Evolutionary conservation across 1,284 basidiomycete genomes (phyloP).

Genomic region (Ustilago trichophora): DNA sequence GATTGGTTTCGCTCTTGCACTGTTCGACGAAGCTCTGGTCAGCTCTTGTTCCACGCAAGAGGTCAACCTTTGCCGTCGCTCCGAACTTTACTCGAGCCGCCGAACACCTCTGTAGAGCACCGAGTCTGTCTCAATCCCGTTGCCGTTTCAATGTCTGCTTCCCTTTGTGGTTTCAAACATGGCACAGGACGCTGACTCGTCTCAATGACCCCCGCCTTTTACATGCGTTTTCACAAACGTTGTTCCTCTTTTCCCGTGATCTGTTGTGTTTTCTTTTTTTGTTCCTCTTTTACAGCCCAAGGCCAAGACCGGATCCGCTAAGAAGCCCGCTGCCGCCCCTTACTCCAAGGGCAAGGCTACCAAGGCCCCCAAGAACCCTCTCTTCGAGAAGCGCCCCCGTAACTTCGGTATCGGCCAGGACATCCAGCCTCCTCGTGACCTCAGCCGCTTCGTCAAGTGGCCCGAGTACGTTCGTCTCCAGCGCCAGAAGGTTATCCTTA

Average conservation of each 20-base stretch:
- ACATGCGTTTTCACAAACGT: conserved; percentile 1
- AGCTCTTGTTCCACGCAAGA: conserved; percentile 25
- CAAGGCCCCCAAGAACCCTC: conserved; percentile 85
- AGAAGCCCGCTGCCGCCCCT: conserved; percentile 61
- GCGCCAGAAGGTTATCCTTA: conserved; percentile 97
- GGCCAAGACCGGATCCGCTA: conserved; percentile 62
- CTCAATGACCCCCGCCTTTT: conserved; percentile 61
- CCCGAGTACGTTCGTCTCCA: conserved; percentile 98
- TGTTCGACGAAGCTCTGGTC: conserved; percentile 25
- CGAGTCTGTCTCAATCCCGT: conserved; percentile 50
- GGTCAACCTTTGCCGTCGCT: conserved; percentile 31
- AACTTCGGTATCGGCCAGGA: conserved; percentile 98
- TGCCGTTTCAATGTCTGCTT: conserved; percentile 38
- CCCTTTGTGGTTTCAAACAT: conserved; percentile 36
- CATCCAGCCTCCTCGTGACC: conserved; percentile 86
- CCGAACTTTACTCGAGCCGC: conserved; percentile 5
- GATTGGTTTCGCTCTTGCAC: conserved; percentile 10
- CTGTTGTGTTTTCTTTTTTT: conserved; percentile 2
- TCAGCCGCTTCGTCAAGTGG: conserved; percentile 99
- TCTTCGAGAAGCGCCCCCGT: conserved; percentile 88
- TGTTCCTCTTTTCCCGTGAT: neutral
- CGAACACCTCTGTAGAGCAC: conserved; percentile 57
- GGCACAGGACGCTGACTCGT: conserved; percentile 61
- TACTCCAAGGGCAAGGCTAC: conserved; percentile 63
- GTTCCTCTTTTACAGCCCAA: conserved; percentile 54